Evolutionary conservation across 2,329 filamentous ascomycete genomes (phyloP), one percentile per base, ranked within the genome.

Genomic region (Penicillium olsonii): DNA sequence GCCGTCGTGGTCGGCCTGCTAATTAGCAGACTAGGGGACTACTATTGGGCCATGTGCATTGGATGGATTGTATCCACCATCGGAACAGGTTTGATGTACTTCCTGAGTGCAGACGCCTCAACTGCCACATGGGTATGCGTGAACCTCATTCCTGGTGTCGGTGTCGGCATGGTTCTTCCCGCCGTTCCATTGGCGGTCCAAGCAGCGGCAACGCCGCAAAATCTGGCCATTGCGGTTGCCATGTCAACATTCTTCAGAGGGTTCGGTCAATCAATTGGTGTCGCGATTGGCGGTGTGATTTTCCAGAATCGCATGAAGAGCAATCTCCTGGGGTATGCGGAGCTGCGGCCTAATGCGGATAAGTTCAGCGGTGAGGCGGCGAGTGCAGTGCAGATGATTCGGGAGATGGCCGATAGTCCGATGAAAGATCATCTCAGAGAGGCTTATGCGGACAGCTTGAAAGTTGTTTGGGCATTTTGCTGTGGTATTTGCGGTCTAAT

Each of bases 181-280:
- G 72, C 78, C 17, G 81, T 85, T 73, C 76, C 74, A 0, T 78
- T 86, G 19, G 77, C 80, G 3, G 78, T 86, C 26, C 84, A 87
- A 68, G 84, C 84, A 5, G 73, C 82, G 0, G 76, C 79, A 4
- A 70, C 74, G 2, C 75, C 75, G 54, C 72, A 76, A 50, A 78
- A 85, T 60, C 79, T 83, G 35, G 80, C 81, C 1, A 80, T 81
- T 50, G 77, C 81, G 0, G 78, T 78, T 1, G 83, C 80, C 18
- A 80, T 87, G 69, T 86, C 84, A 66, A 78, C 78, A 37, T 88
- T 88, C 72, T 77, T 83, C 55, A 78, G 83, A 20, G 77, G 78
- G 2, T 78, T 87, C 20, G 85, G 85, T 0, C 83, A 87, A 63
- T 75, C 80, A 0, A 65, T 87, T 12, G 84, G 84, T 22, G 80